A percentile compares a stretch with the other conserved stretches of the same genome.
These are phyloP conservation scores for Mortierella hygrophila DNA, from an alignment of 192 early-diverging fungal species.

Conservation along the genomic window DNA sequence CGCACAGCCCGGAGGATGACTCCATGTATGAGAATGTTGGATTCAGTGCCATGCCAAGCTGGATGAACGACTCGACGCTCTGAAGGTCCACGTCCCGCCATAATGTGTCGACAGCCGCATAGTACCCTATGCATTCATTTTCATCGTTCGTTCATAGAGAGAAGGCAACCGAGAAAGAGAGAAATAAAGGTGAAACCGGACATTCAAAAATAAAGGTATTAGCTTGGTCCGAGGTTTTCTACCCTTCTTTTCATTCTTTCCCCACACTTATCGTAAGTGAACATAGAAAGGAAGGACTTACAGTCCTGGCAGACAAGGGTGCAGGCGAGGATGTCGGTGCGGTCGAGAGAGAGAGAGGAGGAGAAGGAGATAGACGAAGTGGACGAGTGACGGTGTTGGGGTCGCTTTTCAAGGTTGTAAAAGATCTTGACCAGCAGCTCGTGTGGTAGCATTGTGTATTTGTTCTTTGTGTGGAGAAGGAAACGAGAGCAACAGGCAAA, in stretches of 20 bases:
- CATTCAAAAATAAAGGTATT: background rate
- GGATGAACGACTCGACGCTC: constrained; percentile 42
- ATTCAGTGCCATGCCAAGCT: constrained; percentile 26
- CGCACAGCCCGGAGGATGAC: background rate
- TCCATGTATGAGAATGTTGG: constrained; percentile 25
- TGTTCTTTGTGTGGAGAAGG: background rate
- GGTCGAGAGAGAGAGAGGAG: constrained; percentile 17
- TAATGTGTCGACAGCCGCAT: constrained; percentile 47
- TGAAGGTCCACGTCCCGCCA: constrained; percentile 45
- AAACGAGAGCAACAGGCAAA: background rate
- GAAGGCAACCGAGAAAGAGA: background rate
- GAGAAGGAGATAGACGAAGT: constrained; percentile 41
- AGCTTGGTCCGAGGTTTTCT: background rate
- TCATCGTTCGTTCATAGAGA: background rate
- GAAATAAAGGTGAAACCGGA: constrained; percentile 9
- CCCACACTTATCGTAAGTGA: background rate
- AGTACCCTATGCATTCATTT: constrained; percentile 32
- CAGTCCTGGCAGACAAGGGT: constrained; percentile 48
- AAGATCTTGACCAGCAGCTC: constrained; percentile 50
- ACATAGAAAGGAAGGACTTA: constrained; percentile 9
- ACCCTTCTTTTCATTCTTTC: background rate
- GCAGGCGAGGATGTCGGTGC: constrained; percentile 34
- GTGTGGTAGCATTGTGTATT: constrained; percentile 20
- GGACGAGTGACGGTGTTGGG: constrained; percentile 41
- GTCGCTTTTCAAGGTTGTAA: constrained; percentile 37